phyloP scores from a whole-genome alignment of 2,329 filamentous ascomycete species.

The Hymenoscyphus repandus region DNA sequence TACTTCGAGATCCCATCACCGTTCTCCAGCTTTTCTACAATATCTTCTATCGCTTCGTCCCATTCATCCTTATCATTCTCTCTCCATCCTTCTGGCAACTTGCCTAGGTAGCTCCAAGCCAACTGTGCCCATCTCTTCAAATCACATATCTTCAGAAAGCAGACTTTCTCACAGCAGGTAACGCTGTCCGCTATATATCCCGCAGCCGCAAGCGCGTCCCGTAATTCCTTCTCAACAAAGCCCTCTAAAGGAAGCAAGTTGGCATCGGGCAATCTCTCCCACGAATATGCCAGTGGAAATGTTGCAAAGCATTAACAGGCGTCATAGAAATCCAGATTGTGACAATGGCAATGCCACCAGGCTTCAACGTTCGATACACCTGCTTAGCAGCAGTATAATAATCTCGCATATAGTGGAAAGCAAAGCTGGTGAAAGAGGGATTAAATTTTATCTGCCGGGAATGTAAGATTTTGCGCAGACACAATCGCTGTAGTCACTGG shows the following conservation, averaged over 20 bases:
- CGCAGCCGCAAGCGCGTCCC: neutral
- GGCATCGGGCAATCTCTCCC: constrained; percentile 2
- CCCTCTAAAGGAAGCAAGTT: constrained; percentile 1
- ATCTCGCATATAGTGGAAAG: neutral
- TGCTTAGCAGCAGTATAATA: constrained; percentile 59
- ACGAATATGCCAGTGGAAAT: constrained; percentile 2
- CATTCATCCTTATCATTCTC: constrained; percentile 11
- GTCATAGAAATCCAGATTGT: constrained; percentile 9
- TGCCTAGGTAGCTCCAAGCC: constrained; percentile 11
- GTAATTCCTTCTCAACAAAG: constrained; percentile 5
- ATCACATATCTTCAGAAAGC: constrained; percentile 2
- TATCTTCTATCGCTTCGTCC: constrained; percentile 7
- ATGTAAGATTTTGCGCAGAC: constrained; percentile 9
- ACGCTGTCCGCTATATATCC: constrained; percentile 7
- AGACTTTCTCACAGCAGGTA: neutral
- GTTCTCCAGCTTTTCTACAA: constrained; percentile 4
- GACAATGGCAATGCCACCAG: constrained; percentile 53
- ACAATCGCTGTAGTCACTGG: constrained; percentile 1
- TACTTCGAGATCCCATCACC: constrained; percentile 1
- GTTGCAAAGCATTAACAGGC: neutral
- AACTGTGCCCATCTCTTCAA: constrained; percentile 2
- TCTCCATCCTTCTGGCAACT: constrained; percentile 5
- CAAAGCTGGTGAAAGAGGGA: constrained; percentile 8
- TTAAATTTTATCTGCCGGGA: constrained; percentile 6
- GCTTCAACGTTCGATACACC: constrained; percentile 80